These are phyloP conservation scores for Xylaria multiplex DNA, from an alignment of 2,329 filamentous ascomycete species.

Conservation along the genomic window DNA sequence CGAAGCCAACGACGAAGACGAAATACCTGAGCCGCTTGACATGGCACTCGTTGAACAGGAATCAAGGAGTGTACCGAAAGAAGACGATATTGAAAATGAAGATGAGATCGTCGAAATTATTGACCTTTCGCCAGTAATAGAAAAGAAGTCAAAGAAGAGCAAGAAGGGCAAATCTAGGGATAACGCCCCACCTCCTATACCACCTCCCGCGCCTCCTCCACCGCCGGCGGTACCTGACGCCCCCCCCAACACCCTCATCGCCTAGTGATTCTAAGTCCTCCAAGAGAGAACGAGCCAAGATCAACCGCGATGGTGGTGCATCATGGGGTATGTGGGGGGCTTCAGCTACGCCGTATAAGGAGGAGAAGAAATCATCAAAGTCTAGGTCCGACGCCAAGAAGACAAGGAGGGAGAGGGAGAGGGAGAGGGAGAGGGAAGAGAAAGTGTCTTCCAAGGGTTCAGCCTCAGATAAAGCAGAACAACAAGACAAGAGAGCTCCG, in stretches of 20 bases:
- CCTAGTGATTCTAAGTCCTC: slow-evolving; percentile 62
- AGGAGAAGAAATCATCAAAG: slow-evolving; percentile 69
- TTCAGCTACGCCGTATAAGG: slow-evolving; percentile 63
- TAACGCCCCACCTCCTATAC: slow-evolving; percentile 42
- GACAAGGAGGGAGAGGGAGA: slow-evolving; percentile 69
- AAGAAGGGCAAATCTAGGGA: slow-evolving; percentile 52
- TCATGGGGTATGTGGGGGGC: slow-evolving; percentile 82
- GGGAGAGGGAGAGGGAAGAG: slow-evolving; percentile 73
- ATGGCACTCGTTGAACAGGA: slow-evolving; percentile 53
- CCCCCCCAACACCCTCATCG: slow-evolving; percentile 61
- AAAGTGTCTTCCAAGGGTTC: slow-evolving; percentile 72
- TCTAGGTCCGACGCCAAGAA: slow-evolving; percentile 73
- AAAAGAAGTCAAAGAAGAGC: slow-evolving; percentile 49
- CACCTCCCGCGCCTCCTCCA: slow-evolving; percentile 53
- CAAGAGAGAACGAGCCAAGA: slow-evolving; percentile 80
- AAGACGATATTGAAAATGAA: slow-evolving; percentile 36
- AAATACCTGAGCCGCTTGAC: slow-evolving; percentile 62
- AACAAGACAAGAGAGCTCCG: slow-evolving; percentile 54
- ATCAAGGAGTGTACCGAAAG: slow-evolving; percentile 47
- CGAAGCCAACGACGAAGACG: slow-evolving; percentile 42
- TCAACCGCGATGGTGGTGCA: slow-evolving; percentile 74
- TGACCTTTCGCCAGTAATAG: slow-evolving; percentile 57
- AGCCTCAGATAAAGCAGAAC: slow-evolving; percentile 69
- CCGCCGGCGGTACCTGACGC: slow-evolving; percentile 60
- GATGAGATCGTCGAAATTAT: slow-evolving; percentile 61